These are phyloP conservation scores for Tolypocladium inflatum DNA, from an alignment of 2,329 filamentous ascomycete species.

Conservation along the genomic window DNA sequence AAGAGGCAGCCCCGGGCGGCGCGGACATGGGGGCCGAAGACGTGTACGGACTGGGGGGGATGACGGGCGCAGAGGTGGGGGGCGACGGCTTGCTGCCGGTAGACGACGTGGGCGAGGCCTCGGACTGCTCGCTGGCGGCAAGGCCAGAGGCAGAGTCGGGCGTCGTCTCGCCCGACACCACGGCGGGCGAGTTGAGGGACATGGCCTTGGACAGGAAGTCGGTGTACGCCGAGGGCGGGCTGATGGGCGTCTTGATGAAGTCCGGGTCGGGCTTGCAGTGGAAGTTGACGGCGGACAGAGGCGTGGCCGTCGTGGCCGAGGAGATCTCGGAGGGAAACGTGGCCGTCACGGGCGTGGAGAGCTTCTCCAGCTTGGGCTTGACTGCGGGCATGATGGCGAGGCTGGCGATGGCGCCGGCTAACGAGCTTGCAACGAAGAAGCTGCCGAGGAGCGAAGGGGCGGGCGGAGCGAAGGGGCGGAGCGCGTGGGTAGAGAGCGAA, in stretches of 20 bases:
- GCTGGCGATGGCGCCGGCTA: not conserved
- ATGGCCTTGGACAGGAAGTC: constrained; percentile 80
- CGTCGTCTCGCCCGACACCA: constrained; percentile 38
- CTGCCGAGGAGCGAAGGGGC: not conserved
- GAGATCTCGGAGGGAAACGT: constrained; percentile 53
- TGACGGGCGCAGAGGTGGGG: constrained; percentile 26
- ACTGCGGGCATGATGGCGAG: constrained; percentile 35
- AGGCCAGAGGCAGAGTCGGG: constrained; percentile 44
- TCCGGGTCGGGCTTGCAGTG: constrained; percentile 32
- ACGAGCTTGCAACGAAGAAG: not conserved
- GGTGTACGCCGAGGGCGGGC: constrained; percentile 79
- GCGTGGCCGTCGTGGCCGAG: constrained; percentile 58
- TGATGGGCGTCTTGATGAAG: constrained; percentile 81
- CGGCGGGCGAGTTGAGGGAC: constrained; percentile 61
- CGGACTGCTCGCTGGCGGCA: constrained; percentile 44
- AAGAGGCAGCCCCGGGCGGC: constrained; percentile 48
- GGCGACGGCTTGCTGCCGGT: constrained; percentile 20
- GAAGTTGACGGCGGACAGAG: constrained; percentile 42
- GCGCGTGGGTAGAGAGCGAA: not conserved
- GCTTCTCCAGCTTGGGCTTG: constrained; percentile 52
- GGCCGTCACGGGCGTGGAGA: constrained; percentile 53
- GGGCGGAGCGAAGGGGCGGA: not conserved
- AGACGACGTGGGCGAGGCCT: constrained; percentile 37
- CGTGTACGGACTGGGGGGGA: constrained; percentile 43
- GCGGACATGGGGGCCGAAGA: constrained; percentile 45